These are phyloP conservation scores for Athelia psychrophila DNA, from an alignment of 1,284 basidiomycete genomes.

Conservation along the genomic window DNA sequence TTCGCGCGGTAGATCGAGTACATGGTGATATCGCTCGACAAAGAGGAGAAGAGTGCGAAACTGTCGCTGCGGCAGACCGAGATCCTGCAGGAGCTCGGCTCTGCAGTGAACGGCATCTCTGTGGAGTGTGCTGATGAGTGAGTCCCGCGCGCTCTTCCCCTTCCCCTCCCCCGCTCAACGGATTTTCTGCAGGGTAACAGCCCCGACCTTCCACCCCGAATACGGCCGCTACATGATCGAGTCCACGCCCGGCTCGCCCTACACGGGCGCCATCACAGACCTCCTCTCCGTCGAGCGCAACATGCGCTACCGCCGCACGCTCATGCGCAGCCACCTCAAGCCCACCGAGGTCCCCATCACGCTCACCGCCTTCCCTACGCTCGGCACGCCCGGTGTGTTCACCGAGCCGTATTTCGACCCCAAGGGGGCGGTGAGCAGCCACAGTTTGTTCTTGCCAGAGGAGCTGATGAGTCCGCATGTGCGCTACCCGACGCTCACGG, in stretches of 20 bases:
- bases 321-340: neutral
- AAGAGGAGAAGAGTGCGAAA: conserved; percentile 75
- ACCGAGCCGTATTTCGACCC: neutral
- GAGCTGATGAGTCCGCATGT: neutral
- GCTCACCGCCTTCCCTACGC: neutral
- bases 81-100: conserved; percentile 81
- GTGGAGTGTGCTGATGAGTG: conserved; percentile 60
- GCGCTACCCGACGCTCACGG: conserved; percentile 68
- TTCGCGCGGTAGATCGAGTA: conserved; percentile 99
- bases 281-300: conserved; percentile 89
- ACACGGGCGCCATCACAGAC: conserved; percentile 84
- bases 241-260: conserved; percentile 94
- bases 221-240: conserved; percentile 99
- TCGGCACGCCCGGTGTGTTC: neutral
- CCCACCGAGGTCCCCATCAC: neutral
- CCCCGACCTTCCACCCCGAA: conserved; percentile 97
- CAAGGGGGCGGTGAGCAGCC: neutral
- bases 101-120: conserved; percentile 67
- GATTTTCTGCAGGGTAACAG: conserved; percentile 49
- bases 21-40: conserved; percentile 90
- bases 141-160: too few relatives aligned
- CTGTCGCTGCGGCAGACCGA: conserved; percentile 93
- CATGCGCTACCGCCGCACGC: conserved; percentile 74
- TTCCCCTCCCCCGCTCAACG: conserved; percentile 4
- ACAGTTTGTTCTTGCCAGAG: neutral